These are phyloP conservation scores for Ogataea zsoltii DNA, from an alignment of 805 yeast species.

Conservation along the genomic window DNA sequence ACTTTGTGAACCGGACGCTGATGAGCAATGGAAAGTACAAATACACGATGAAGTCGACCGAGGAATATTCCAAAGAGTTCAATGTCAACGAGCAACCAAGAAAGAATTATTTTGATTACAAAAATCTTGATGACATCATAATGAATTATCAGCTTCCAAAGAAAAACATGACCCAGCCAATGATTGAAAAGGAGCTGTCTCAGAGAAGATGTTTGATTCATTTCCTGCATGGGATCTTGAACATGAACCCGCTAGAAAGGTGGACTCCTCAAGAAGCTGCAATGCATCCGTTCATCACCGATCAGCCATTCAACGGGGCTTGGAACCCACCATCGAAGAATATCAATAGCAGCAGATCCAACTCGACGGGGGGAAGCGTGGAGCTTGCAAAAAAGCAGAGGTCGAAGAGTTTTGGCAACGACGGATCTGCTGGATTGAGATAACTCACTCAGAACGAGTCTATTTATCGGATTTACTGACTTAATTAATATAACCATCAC, in stretches of 20 bases:
- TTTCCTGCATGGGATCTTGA: slow-evolving; percentile 74
- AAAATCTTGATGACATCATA: slow-evolving; percentile 69
- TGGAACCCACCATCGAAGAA: slow-evolving; percentile 49
- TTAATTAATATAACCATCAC: too few species aligned
- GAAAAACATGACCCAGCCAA: slow-evolving; percentile 50
- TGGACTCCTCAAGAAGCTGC: slow-evolving; percentile 97
- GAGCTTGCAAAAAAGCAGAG: slow-evolving; percentile 20
- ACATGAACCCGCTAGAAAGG: slow-evolving; percentile 87
- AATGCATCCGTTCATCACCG: slow-evolving; percentile 85
- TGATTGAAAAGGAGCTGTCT: slow-evolving; percentile 68
- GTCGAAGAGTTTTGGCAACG: slow-evolving; percentile 24
- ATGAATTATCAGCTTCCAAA: slow-evolving; percentile 71
- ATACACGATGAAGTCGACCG: slow-evolving; percentile 37
- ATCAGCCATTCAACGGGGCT: slow-evolving; percentile 50
- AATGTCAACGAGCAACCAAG: slow-evolving; percentile 70
- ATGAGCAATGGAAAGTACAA: slow-evolving; percentile 27
- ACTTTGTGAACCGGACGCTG: slow-evolving; percentile 48
- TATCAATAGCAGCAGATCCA: slow-evolving; percentile 7
- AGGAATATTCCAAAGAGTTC: slow-evolving; percentile 54
- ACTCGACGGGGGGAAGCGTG: slow-evolving; percentile 4
- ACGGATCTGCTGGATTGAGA: background rate
- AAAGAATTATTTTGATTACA: slow-evolving; percentile 73
- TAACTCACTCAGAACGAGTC: too few species aligned
- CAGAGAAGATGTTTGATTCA: slow-evolving; percentile 74
- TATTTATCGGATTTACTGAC: too few species aligned